A percentile compares a stretch with the other conserved stretches of the same genome.
These are phyloP conservation scores for Colletotrichum tropicicola DNA, from an alignment of 2,329 filamentous ascomycete species.

Conservation along the genomic window DNA sequence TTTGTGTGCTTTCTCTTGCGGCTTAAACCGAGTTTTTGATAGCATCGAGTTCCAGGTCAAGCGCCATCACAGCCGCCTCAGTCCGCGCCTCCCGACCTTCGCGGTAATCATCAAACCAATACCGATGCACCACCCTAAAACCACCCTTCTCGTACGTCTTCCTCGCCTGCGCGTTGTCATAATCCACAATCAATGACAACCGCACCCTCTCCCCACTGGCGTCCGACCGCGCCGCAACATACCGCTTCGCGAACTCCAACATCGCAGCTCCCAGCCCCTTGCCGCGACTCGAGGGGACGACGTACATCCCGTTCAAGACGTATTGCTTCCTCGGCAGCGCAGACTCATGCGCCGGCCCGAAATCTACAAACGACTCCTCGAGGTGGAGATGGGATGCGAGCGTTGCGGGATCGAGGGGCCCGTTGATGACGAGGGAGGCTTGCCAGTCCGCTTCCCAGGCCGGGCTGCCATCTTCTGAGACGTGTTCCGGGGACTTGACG, in stretches of 20 bases:
- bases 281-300: neutral
- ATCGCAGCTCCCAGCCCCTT: neutral
- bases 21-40: neutral
- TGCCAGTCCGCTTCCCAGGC: too few relatives aligned
- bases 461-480: neutral
- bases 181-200: slow-evolving; percentile 9
- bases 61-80: slow-evolving; percentile 22
- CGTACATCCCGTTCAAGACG: slow-evolving; percentile 25
- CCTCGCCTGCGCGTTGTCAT: slow-evolving; percentile 11
- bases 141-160: slow-evolving; percentile 8
- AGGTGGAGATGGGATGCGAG: neutral
- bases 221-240: neutral
- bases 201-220: neutral
- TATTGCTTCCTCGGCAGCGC: neutral
- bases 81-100: slow-evolving; percentile 2
- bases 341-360: too few relatives aligned
- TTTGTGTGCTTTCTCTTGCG: neutral
- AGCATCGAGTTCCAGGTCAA: neutral
- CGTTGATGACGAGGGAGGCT: slow-evolving; percentile 2
- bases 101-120: slow-evolving; percentile 24
- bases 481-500: neutral
- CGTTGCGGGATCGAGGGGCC: slow-evolving; percentile 9
- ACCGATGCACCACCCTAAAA: slow-evolving; percentile 16
- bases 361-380: neutral
- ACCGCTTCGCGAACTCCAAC: neutral